Percentiles rank a stretch among this genome's conserved stretches.
Conservation (phyloP, 148 eudicot species). For the Heliamphora exappendiculata region DNA sequence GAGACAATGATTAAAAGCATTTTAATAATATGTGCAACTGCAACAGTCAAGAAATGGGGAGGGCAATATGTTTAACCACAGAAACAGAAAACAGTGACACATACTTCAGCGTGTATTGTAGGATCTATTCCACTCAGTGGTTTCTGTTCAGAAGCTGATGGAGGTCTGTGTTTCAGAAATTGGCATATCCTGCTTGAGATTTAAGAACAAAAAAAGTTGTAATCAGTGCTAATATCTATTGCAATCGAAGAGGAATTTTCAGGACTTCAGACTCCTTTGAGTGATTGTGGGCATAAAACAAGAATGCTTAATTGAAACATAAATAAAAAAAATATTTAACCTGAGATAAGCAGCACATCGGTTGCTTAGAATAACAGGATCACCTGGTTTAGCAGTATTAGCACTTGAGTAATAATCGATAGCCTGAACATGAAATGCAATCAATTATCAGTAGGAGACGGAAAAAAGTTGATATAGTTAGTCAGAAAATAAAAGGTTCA, state of each 20-base stretch:
- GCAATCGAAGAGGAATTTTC: not conserved
- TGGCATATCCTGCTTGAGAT: no score
- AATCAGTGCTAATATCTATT: not conserved
- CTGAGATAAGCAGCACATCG: slow-evolving; percentile 88
- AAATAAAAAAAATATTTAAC: slow-evolving; percentile 24
- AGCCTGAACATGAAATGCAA: slow-evolving; percentile 44
- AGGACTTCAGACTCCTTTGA: not conserved
- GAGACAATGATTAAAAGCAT: slow-evolving; percentile 16
- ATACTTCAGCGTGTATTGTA: no score
- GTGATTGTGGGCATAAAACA: not conserved
- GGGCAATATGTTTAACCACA: not conserved
- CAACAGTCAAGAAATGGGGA: not conserved
- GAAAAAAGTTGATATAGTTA: not conserved
- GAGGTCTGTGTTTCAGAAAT: no score
- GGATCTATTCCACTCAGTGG: no score
- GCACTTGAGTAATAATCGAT: slow-evolving; percentile 76
- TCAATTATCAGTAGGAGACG: slow-evolving; percentile 13
- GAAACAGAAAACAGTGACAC: slow-evolving; percentile 14
- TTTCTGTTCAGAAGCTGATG: no score
- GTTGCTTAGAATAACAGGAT: slow-evolving; percentile 80
- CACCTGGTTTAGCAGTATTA: slow-evolving; percentile 56
- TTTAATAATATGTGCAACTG: not conserved
- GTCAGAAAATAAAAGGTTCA: not conserved
- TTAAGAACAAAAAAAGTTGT: not conserved
- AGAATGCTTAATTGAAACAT: not conserved